Conservation (phyloP, 2,329 filamentous ascomycete genomes). For the Colletotrichum eleusines region DNA sequence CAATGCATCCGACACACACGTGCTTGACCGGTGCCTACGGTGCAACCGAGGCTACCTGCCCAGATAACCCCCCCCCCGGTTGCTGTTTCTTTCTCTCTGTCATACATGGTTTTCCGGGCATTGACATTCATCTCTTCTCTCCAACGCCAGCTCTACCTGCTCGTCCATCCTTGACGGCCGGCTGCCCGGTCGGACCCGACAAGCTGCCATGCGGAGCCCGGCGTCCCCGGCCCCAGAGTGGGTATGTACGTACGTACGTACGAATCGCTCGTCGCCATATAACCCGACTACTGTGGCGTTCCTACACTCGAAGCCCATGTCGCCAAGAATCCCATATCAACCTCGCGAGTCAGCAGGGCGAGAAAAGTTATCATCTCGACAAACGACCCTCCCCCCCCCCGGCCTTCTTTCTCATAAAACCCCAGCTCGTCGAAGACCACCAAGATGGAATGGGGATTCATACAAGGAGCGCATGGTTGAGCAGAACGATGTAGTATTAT, state of each 20-base stretch:
- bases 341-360: constrained; percentile 28
- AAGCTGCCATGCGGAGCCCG: constrained; percentile 6
- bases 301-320: constrained; percentile 2
- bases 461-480: too few relatives aligned
- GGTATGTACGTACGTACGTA: too few relatives aligned
- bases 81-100: neutral
- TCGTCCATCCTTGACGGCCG: neutral
- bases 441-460: too few relatives aligned
- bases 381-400: too few relatives aligned
- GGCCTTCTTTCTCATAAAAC: too few relatives aligned
- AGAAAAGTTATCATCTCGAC: too few relatives aligned
- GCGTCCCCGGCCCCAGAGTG: neutral
- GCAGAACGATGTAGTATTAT: too few relatives aligned
- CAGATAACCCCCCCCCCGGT: too few relatives aligned
- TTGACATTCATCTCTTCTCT: neutral
- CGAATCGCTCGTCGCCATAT: neutral
- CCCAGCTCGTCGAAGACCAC: too few relatives aligned
- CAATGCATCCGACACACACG: too few relatives aligned
- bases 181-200: neutral
- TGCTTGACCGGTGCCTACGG: too few relatives aligned
- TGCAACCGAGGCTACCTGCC: too few relatives aligned
- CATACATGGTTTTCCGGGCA: neutral
- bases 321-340: constrained; percentile 30
- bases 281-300: neutral
- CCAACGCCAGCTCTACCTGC: neutral